Conservation (phyloP, 140 eudicot genomes). For the Erigeron philadelphicus region DNA sequence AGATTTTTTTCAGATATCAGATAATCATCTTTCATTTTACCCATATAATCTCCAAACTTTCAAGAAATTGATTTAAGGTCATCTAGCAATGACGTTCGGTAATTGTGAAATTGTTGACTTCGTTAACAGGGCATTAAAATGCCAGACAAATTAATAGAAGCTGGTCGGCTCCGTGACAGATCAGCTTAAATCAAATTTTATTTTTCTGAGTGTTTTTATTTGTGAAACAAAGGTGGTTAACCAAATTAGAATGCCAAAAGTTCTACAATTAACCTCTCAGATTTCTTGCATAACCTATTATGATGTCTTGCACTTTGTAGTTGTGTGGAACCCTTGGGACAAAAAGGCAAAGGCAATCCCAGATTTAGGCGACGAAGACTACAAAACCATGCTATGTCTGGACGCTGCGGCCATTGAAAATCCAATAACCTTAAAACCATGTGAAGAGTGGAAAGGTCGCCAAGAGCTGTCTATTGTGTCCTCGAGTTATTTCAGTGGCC, state of each 20-base stretch:
- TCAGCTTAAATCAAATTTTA: too few relatives aligned
- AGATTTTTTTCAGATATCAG: background rate
- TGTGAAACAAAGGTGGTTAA: too few relatives aligned
- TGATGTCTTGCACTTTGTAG: constrained; percentile 31
- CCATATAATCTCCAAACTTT: background rate
- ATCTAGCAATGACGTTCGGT: too few relatives aligned
- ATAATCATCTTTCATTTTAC: background rate
- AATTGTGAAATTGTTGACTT: too few relatives aligned
- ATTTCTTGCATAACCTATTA: background rate
- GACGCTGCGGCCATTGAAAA: constrained; percentile 76
- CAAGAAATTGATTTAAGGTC: background rate
- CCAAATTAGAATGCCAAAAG: too few relatives aligned
- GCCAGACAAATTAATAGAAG: too few relatives aligned
- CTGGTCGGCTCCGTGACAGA: too few relatives aligned
- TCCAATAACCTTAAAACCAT: constrained; percentile 62
- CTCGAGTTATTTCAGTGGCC: constrained; percentile 85
- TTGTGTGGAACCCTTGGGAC: constrained; percentile 94
- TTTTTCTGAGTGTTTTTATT: background rate
- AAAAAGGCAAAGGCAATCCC: constrained; percentile 70
- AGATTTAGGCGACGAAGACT: constrained; percentile 75
- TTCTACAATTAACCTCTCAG: background rate
- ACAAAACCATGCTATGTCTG: constrained; percentile 71
- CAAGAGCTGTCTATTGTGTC: constrained; percentile 73
- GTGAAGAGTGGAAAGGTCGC: constrained; percentile 86
- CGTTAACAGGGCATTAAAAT: too few relatives aligned